These are phyloP conservation scores for Suhomyces anneliseae DNA, from an alignment of 1,139 yeast species.

Conservation along the genomic window DNA sequence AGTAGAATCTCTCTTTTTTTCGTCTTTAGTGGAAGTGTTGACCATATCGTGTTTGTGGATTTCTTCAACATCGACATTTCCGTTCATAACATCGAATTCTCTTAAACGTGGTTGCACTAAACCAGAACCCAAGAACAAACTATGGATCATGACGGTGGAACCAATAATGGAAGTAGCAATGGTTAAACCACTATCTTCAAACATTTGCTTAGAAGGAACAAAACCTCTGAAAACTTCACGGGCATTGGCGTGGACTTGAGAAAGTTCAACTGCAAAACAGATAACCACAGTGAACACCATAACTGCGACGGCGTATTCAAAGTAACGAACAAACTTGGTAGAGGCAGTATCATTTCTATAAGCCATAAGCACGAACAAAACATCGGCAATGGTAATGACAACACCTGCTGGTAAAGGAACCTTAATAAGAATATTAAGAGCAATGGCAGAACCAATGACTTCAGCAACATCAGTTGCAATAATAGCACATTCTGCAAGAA, in stretches of 20 bases:
- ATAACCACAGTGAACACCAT: conserved; percentile 69
- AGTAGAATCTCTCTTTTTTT: background rate
- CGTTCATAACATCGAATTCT: conserved; percentile 55
- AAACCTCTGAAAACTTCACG: conserved; percentile 66
- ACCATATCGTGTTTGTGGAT: conserved; percentile 4
- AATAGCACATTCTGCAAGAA: conserved; percentile 77
- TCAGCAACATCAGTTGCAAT: conserved; percentile 86
- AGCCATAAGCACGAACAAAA: conserved; percentile 69
- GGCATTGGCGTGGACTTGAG: conserved; percentile 50
- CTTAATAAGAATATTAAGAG: conserved; percentile 64
- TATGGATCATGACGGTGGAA: conserved; percentile 84
- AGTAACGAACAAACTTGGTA: conserved; percentile 59
- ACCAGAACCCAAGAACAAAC: conserved; percentile 73
- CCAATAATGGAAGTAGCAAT: conserved; percentile 78
- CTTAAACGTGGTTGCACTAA: conserved; percentile 71
- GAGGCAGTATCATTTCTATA: conserved; percentile 69
- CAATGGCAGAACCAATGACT: conserved; percentile 86
- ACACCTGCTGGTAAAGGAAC: conserved; percentile 83
- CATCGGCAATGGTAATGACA: conserved; percentile 68
- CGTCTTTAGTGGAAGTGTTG: background rate
- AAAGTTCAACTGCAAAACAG: conserved; percentile 70
- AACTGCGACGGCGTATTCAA: conserved; percentile 66
- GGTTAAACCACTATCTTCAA: conserved; percentile 63
- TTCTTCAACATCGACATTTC: conserved; percentile 33
- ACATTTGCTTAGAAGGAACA: conserved; percentile 64